A percentile compares a stretch with the other conserved stretches of the same genome.
Conservation (phyloP, 352 stramenopile species). For the Plasmopara viticola region DNA sequence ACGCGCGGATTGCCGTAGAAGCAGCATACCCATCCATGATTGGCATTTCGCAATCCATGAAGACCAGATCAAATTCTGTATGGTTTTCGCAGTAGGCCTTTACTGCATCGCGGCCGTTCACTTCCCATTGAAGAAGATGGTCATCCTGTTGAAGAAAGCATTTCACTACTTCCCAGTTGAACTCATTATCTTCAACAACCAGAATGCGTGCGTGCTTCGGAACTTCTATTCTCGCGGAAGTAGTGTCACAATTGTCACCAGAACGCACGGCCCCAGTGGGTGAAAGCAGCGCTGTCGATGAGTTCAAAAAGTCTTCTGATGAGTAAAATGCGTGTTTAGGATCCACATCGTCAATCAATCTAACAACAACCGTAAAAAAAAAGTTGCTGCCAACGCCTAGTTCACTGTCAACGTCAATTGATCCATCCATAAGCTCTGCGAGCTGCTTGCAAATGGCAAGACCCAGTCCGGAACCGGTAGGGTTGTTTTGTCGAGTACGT, state of each 20-base stretch:
- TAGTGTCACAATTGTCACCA: conserved; percentile 9
- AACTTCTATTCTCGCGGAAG: conserved; percentile 23
- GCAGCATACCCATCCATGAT: conserved; percentile 83
- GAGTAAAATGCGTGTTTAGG: conserved; percentile 40
- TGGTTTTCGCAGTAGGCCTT: conserved; percentile 69
- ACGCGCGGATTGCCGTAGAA: conserved; percentile 60
- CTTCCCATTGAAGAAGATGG: conserved; percentile 76
- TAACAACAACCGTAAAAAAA: conserved; percentile 59
- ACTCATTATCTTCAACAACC: conserved; percentile 86
- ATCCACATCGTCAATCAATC: conserved; percentile 35
- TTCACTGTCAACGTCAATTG: conserved; percentile 66
- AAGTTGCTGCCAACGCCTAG: conserved; percentile 55
- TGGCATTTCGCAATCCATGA: conserved; percentile 87
- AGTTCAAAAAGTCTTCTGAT: conserved; percentile 50
- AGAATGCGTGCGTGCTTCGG: conserved; percentile 70
- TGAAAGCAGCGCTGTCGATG: conserved; percentile 34
- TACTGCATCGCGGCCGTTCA: conserved; percentile 68
- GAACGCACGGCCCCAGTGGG: conserved; percentile 27
- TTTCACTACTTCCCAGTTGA: conserved; percentile 88
- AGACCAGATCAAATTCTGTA: conserved; percentile 64
- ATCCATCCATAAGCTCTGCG: conserved; percentile 62
- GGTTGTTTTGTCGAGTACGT: conserved; percentile 58
- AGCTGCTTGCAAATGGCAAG: conserved; percentile 73
- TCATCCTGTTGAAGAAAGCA: conserved; percentile 79
- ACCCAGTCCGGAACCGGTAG: conserved; percentile 50